Percentiles rank a stretch among this genome's conserved stretches.
phyloP scores from a whole-genome alignment of 257 asterid species.

The Solanum raphanifolium region DNA sequence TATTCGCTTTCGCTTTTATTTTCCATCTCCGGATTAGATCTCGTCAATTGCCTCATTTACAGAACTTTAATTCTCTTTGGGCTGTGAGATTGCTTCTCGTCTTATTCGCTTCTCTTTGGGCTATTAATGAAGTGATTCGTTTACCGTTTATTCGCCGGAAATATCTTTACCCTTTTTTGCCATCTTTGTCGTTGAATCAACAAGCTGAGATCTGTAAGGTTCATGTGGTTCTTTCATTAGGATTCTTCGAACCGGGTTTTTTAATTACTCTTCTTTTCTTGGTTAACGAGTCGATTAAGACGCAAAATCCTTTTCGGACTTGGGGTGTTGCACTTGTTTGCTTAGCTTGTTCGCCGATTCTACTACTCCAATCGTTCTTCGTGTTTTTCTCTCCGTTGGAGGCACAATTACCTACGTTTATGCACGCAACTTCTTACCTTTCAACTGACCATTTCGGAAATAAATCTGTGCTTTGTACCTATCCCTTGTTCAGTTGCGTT shows the following conservation, averaged over 20 bases:
- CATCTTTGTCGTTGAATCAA: slow-evolving; percentile 21
- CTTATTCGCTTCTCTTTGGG: slow-evolving; percentile 34
- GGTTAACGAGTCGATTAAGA: slow-evolving; percentile 50
- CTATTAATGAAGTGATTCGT: slow-evolving; percentile 38
- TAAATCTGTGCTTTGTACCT: slow-evolving; percentile 38
- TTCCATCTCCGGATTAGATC: slow-evolving; percentile 42
- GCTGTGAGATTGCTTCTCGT: slow-evolving; percentile 55
- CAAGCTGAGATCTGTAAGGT: slow-evolving; percentile 48
- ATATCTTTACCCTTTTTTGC: slow-evolving; percentile 22
- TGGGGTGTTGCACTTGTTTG: slow-evolving; percentile 30
- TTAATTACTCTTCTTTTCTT: slow-evolving; percentile 48
- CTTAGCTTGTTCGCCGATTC: slow-evolving; percentile 26
- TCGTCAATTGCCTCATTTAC: slow-evolving; percentile 28
- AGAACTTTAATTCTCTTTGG: slow-evolving; percentile 60
- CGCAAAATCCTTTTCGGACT: slow-evolving; percentile 17
- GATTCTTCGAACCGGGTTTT: slow-evolving; percentile 63
- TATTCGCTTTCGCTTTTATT: slow-evolving; percentile 28
- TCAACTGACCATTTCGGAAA: slow-evolving; percentile 23
- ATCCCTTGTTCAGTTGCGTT: slow-evolving; percentile 52
- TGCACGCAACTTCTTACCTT: slow-evolving; percentile 34
- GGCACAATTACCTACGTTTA: slow-evolving; percentile 22
- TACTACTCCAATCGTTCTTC: slow-evolving; percentile 26
- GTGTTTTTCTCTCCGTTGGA: slow-evolving; percentile 41
- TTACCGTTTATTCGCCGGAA: slow-evolving; percentile 25
- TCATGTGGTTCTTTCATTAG: slow-evolving; percentile 58